Evolutionary conservation across 2,329 filamentous ascomycete species (phyloP).

Genomic region (Pestalotiopsis sp.): DNA sequence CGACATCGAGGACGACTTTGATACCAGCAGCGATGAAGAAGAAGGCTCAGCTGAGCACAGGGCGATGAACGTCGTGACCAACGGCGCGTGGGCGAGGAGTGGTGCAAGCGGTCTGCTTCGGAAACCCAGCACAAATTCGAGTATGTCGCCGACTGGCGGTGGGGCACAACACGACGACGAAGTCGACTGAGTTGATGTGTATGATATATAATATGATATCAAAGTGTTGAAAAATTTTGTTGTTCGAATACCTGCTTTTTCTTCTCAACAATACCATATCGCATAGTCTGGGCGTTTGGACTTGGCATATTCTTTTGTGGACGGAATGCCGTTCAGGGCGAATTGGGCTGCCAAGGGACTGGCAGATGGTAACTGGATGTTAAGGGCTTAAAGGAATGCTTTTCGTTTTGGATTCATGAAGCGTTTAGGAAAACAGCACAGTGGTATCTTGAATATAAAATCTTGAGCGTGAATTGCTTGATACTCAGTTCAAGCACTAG

Average conservation of each 20-base stretch:
- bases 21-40: conserved; percentile 31
- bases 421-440: background rate
- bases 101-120: conserved; percentile 33
- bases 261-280: conserved; percentile 2
- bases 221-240: background rate
- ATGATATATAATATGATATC: background rate
- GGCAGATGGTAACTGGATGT: background rate
- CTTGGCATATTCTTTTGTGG: background rate
- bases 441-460: background rate
- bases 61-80: conserved; percentile 43
- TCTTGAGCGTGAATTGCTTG: background rate
- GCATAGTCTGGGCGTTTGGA: conserved; percentile 9
- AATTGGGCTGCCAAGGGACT: background rate
- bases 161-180: conserved; percentile 12
- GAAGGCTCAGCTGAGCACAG: conserved; percentile 40
- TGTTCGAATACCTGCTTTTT: background rate
- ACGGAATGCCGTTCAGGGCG: background rate
- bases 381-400: background rate
- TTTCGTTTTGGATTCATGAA: background rate
- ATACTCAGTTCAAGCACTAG: no score
- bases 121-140: conserved; percentile 20
- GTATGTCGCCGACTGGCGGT: conserved; percentile 7
- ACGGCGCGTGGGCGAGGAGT: conserved; percentile 36
- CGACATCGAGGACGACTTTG: conserved; percentile 40
- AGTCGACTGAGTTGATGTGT: conserved; percentile 15